Evolutionary conservation across 2,329 filamentous ascomycete genomes (phyloP).

Genomic region (Claviceps arundinis): DNA sequence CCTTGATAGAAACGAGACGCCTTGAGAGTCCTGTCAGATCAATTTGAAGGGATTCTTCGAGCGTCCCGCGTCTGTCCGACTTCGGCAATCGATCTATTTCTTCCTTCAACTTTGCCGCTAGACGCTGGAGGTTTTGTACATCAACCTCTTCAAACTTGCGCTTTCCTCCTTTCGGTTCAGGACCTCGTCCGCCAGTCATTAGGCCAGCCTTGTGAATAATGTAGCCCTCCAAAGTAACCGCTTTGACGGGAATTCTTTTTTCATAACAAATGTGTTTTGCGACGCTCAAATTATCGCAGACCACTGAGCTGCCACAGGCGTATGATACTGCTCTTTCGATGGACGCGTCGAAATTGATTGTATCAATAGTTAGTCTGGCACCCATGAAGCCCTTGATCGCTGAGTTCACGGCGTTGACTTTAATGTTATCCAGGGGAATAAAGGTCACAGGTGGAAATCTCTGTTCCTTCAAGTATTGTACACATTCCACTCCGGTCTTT

Average conservation of each 20-base stretch:
- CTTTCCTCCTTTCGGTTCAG: slow-evolving; percentile 58
- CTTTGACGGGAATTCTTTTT: slow-evolving; percentile 76
- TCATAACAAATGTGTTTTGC: slow-evolving; percentile 86
- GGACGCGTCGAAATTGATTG: slow-evolving; percentile 80
- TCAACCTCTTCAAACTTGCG: slow-evolving; percentile 84
- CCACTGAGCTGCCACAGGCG: slow-evolving; percentile 86
- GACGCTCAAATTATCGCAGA: slow-evolving; percentile 76
- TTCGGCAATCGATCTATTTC: slow-evolving; percentile 73
- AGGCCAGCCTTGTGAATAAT: slow-evolving; percentile 93
- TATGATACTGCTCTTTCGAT: slow-evolving; percentile 89
- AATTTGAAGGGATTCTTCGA: slow-evolving; percentile 69
- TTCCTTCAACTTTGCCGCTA: slow-evolving; percentile 60
- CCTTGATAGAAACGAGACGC: slow-evolving; percentile 54
- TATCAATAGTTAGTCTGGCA: slow-evolving; percentile 84
- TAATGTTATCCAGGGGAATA: slow-evolving; percentile 92
- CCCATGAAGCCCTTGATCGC: slow-evolving; percentile 81
- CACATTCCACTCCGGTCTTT: slow-evolving; percentile 86
- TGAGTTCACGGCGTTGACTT: slow-evolving; percentile 80
- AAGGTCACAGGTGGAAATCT: slow-evolving; percentile 81
- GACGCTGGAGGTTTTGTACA: slow-evolving; percentile 67
- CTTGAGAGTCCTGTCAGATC: slow-evolving; percentile 72
- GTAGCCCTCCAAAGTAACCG: slow-evolving; percentile 87
- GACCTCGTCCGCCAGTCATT: slow-evolving; percentile 88
- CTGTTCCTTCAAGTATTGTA: slow-evolving; percentile 86
- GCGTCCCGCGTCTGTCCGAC: slow-evolving; percentile 57